These are phyloP conservation scores for Agapanthus africanus DNA, from an alignment of 106 monocot genomes.

Conservation along the genomic window DNA sequence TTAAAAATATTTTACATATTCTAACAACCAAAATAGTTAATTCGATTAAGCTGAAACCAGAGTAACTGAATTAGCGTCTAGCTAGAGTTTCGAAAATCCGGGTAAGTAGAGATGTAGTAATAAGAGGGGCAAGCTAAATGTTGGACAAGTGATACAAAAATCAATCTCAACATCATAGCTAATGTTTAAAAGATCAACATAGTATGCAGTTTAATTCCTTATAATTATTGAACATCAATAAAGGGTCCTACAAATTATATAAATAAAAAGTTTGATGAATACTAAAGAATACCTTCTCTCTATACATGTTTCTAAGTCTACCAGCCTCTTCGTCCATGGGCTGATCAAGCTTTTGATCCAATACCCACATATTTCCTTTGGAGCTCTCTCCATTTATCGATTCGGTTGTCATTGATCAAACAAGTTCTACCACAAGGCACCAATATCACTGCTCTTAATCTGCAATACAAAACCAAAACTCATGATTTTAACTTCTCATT, in stretches of 20 bases:
- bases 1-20: too few relatives aligned
- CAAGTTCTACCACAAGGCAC: background rate
- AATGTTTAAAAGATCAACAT: background rate
- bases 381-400: background rate
- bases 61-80: too few relatives aligned
- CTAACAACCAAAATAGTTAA: too few relatives aligned
- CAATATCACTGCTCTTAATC: background rate
- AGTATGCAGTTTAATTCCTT: background rate
- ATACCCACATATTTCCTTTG: conserved; percentile 1
- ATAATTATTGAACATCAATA: too few relatives aligned
- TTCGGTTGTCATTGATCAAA: background rate
- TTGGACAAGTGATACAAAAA: too few relatives aligned
- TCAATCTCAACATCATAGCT: too few relatives aligned
- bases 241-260: too few relatives aligned
- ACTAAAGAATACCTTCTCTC: background rate
- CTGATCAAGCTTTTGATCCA: background rate
- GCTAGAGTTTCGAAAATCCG: too few relatives aligned
- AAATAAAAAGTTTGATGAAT: background rate
- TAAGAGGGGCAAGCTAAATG: too few relatives aligned
- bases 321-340: background rate
- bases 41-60: too few relatives aligned
- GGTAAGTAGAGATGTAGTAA: too few relatives aligned
- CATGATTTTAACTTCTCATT: background rate
- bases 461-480: background rate
- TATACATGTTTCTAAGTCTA: background rate